A percentile compares a stretch with the other conserved stretches of the same genome.
Evolutionary conservation across 2,329 filamentous ascomycete species (phyloP).

Genomic region (Furcasterigmium furcatum): DNA sequence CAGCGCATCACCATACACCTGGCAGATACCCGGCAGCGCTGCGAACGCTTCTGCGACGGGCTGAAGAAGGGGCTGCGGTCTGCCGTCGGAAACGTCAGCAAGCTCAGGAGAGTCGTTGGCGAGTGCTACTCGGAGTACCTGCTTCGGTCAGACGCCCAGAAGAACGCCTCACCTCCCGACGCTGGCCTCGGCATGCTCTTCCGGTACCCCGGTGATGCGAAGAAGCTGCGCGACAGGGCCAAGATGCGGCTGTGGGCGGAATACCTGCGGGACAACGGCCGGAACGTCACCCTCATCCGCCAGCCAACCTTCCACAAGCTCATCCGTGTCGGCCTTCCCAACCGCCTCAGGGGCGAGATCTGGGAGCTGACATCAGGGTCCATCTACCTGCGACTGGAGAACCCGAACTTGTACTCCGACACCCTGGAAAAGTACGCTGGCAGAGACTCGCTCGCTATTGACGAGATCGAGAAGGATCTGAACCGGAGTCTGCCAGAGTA

Average conservation of each 20-base stretch:
- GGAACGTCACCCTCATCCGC: slow-evolving; percentile 86
- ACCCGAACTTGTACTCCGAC: slow-evolving; percentile 78
- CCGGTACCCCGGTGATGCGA: slow-evolving; percentile 89
- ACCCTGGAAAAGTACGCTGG: slow-evolving; percentile 82
- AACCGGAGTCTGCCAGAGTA: slow-evolving; percentile 97
- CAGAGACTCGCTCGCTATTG: slow-evolving; percentile 87
- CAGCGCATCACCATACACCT: slow-evolving; percentile 92
- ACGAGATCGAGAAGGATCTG: slow-evolving; percentile 98
- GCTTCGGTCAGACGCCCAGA: slow-evolving; percentile 60
- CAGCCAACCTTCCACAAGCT: slow-evolving; percentile 98
- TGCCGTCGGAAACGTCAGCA: slow-evolving; percentile 83
- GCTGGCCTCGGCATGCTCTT: slow-evolving; percentile 91
- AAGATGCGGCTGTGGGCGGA: slow-evolving; percentile 98
- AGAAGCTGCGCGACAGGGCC: slow-evolving; percentile 88
- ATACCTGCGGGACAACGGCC: slow-evolving; percentile 91
- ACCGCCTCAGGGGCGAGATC: slow-evolving; percentile 86
- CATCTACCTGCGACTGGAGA: slow-evolving; percentile 81
- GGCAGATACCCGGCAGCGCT: slow-evolving; percentile 81
- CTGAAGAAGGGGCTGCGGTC: slow-evolving; percentile 86
- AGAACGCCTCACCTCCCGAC: slow-evolving; percentile 71
- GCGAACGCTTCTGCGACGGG: slow-evolving; percentile 94
- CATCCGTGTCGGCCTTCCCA: slow-evolving; percentile 91
- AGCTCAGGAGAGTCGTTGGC: slow-evolving; percentile 72
- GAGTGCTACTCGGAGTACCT: slow-evolving; percentile 92
- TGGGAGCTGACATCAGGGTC: slow-evolving; percentile 96